These are phyloP conservation scores for Cryptosporidium xiaoi DNA, from an alignment of 169 alveolate species.

Conservation along the genomic window DNA sequence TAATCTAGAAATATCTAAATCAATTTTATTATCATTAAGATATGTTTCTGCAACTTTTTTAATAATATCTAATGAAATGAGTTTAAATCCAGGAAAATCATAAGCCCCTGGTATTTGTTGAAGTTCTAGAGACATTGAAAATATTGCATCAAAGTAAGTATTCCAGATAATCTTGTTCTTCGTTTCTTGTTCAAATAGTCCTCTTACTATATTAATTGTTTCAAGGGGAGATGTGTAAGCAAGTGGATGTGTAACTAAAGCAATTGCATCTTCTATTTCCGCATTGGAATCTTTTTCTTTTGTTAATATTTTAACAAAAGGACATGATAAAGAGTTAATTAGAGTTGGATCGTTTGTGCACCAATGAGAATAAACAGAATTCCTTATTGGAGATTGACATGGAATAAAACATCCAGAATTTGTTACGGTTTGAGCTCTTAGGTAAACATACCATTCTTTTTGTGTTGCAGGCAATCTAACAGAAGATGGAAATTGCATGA, in stretches of 20 bases:
- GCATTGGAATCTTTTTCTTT: not conserved
- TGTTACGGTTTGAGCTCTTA: constrained; percentile 59
- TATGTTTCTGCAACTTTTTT: constrained; percentile 14
- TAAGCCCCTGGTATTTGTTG: constrained; percentile 23
- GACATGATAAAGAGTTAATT: constrained; percentile 62
- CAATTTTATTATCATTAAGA: constrained; percentile 8
- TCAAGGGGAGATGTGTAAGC: constrained; percentile 69
- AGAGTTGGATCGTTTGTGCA: constrained; percentile 58
- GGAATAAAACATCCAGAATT: constrained; percentile 67
- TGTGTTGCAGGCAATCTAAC: constrained; percentile 56
- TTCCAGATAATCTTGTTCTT: constrained; percentile 15
- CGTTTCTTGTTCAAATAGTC: constrained; percentile 19
- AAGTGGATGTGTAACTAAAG: constrained; percentile 61
- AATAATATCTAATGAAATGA: constrained; percentile 24
- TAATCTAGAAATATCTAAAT: constrained; percentile 25
- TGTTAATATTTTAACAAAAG: constrained; percentile 21
- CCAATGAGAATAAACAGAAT: constrained; percentile 42
- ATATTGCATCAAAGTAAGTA: constrained; percentile 46
- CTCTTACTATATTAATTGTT: constrained; percentile 33
- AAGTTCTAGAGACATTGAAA: constrained; percentile 21
- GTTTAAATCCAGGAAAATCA: constrained; percentile 52
- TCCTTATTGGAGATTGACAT: constrained; percentile 35
- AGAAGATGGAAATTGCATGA: constrained; percentile 53
- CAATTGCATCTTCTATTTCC: constrained; percentile 61
- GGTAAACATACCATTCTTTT: constrained; percentile 62